Percentiles rank a stretch among this genome's conserved stretches.
Evolutionary conservation across 768 basidiomycete species (phyloP).

Genomic region (Sporobolomyces phaffii): DNA sequence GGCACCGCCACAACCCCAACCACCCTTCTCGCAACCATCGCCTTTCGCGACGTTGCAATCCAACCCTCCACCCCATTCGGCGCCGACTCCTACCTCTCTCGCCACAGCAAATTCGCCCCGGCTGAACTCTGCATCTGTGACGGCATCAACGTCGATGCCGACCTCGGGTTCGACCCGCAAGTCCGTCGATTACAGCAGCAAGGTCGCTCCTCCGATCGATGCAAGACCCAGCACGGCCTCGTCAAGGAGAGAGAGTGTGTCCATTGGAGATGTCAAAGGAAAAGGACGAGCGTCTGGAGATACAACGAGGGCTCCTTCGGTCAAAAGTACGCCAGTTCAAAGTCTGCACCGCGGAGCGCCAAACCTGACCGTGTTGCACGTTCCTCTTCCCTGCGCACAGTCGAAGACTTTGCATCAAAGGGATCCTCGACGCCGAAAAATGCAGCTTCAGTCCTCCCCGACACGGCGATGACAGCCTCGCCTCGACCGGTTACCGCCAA

Average conservation of each 20-base stretch:
- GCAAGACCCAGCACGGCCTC: neutral
- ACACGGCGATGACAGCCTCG: neutral
- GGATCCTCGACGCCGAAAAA: neutral
- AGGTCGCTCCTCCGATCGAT: neutral
- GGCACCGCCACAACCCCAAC: neutral
- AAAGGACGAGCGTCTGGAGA: conserved; percentile 17
- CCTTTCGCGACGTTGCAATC: neutral
- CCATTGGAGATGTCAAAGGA: conserved; percentile 2
- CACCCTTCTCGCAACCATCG: neutral
- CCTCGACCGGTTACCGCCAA: neutral
- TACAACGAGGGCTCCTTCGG: neutral
- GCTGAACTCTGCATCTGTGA: too few species aligned
- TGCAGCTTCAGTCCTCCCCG: neutral
- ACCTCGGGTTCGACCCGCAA: too few species aligned
- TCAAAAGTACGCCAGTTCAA: neutral
- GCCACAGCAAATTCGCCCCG: neutral
- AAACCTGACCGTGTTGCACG: neutral
- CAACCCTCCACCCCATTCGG: neutral
- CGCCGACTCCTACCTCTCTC: neutral
- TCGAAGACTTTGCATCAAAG: neutral
- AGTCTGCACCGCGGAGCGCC: too few species aligned
- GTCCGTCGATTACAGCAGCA: neutral
- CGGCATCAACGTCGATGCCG: too few species aligned
- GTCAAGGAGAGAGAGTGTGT: neutral
- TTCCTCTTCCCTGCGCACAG: neutral